These are phyloP conservation scores for Malus hybrid DNA, from an alignment of 331 rosid species.

Conservation along the genomic window DNA sequence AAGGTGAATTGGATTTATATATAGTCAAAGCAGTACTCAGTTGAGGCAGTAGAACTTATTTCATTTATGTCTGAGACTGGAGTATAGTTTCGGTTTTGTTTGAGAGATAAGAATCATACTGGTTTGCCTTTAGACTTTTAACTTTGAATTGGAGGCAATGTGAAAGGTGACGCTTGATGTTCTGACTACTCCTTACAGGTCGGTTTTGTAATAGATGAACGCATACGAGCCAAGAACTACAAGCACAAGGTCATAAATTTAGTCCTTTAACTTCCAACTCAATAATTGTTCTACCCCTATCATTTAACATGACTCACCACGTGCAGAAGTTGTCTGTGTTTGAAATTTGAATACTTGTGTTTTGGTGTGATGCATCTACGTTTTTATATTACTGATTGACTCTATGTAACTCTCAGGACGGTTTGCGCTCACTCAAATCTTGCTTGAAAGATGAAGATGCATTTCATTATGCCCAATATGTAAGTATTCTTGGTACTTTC, in stretches of 20 bases:
- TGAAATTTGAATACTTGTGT: neutral
- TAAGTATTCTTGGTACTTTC: constrained; percentile 32
- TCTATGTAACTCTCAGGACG: constrained; percentile 41
- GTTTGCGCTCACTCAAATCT: constrained; percentile 55
- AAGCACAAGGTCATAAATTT: constrained; percentile 58
- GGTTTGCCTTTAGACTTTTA: neutral
- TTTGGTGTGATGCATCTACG: neutral
- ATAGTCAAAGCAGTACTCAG: too few relatives aligned
- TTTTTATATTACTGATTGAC: neutral
- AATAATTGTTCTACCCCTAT: neutral
- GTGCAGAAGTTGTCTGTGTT: neutral
- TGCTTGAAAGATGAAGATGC: constrained; percentile 59
- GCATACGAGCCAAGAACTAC: constrained; percentile 67
- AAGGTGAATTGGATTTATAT: constrained; percentile 39
- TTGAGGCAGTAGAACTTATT: neutral
- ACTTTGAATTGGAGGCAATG: neutral
- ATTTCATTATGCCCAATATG: constrained; percentile 69
- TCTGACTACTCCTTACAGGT: neutral
- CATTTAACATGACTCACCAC: neutral
- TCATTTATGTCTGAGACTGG: constrained; percentile 19
- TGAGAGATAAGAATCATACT: neutral
- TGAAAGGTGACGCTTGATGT: neutral
- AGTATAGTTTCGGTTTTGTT: too few relatives aligned
- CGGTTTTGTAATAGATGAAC: constrained; percentile 88
- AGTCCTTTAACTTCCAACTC: neutral